Base-by-base conservation (phyloP, 2,329 filamentous ascomycete genomes). In the Aspergillus pseudoglaucus region DNA sequence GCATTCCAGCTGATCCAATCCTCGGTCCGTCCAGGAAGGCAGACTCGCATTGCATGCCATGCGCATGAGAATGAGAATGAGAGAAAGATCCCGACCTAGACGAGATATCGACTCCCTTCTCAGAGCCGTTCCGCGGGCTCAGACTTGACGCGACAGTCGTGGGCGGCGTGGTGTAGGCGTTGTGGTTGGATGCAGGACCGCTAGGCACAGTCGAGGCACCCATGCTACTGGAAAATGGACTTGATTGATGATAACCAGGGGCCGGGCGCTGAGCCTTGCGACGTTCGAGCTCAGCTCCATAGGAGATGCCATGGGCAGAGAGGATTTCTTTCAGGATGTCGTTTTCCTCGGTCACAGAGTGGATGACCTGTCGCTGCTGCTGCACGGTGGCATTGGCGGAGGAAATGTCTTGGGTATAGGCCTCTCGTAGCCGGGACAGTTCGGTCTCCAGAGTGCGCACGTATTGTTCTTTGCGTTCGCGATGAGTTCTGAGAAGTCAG, bases 391-490 rank as follows among this genome's bases (percentile, higher is more conserved):
- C 47, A 45, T 70, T 67, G 32, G 66, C 59, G 6, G 82, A 79
- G 15, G 85, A 79, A 44, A 80, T 83, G 60, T 83, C 83, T 62
- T 84, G 91, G n/a, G 85, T 79, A 50, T 70, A 74, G 6, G 64
- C 64, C 64, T 96, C 90, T 65, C 94, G 93, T 39, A 97, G 76
- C 43, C 89, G 84, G 17, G 94, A 77, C 4, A 97, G 87, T 70
- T 97, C 90, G 62, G 91, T 85, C 69, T 98, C 93, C 14, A 97
- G 80, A 9, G 87, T 83, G 68, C 94, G 94, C 74, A 96, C 94
- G 67, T 97, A 97, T 59, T 90, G 80, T 70, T 97, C 93, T 68
- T 97, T 97, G 57, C 93, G 83, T 72, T 97, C 93, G 47, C 93
- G 89, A 69, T 98, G 93, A 15, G 93, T 97, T 64, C 93, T 95